Base-by-base conservation (phyloP, 2,329 filamentous ascomycete species). In the Gremmenia infestans region DNA sequence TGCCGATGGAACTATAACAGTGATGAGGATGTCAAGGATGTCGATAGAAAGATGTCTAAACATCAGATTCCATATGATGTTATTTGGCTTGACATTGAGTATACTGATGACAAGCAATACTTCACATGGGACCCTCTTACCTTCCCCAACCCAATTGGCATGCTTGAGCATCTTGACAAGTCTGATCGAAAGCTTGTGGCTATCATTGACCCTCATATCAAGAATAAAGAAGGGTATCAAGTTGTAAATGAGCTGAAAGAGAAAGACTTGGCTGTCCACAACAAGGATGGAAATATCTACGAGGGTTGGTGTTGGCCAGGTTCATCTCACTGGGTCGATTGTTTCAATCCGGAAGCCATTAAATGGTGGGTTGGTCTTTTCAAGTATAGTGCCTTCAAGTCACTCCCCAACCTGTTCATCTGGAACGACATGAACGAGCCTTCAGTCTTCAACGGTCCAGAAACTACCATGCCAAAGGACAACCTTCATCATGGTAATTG, bases 351-450 rank as follows among this genome's bases (percentile, higher is more conserved):
- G n/a, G 87, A 87, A 53, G 89, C 91, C 6, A 83, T 88, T 53
- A 83, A 88, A 59, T 99, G 94, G 94, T 99, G 94, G 93, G 88
- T 85, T 64, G 75, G 79, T 2, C 81, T 97, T 11, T 97, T 96
- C 80, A 87, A 88, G 67, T 97, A 95, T 63, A 85, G 90, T 69
- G 81, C 76, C 42, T 99, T 97, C 80, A 89, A 90, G 72, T 91
- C 91, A 1, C 81, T 87, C 65, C 79, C 86, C 61, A 99, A 97
- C 72, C 87, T 90, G 0, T 97, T 91, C 73, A 84, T 99, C 66
- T 99, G 94, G 94, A 99, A 99, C 72, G 94, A 99, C 72, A 99
- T 99, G 94, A 97, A 97, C 70, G 94, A 99, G 75, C 94, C 94
- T 0, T 97, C 94, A 0, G 94, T 99, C 1, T 99, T 99, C 78